Base-by-base conservation (phyloP, 2,329 filamentous ascomycete species). In the Paracoccidioides lutzii region DNA sequence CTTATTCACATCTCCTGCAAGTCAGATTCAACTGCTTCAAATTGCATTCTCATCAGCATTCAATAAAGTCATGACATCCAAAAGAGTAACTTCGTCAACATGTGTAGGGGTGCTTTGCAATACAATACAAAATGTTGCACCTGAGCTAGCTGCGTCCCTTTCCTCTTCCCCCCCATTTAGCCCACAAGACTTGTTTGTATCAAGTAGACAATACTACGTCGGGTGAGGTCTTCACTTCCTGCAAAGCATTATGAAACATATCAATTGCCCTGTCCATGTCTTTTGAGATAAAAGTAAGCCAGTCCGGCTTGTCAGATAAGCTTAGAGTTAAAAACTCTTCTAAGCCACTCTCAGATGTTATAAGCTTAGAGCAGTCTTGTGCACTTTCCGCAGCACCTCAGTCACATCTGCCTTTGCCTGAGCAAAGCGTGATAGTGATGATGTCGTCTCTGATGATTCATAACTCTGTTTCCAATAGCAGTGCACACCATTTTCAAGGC, bases 121-220 rank as follows among this genome's bases (percentile, higher is more conserved):
- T 84, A 40, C 87, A 84, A 12, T 84, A 83, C 64, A 95, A 91
- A 0, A 98, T 22, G 78, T 60, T 88, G 81, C 53, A 87, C 83
- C 3, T 88, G 81, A 14, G 91, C 90, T 59, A 22, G 22, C 22
- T 22, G 87, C 82, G 52, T 84, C 81, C 49, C 85, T 82, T 55
- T 90, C 87, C 0, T 83, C 78, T 5, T 85, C 81, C 0, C 83
- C 82, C 6, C 88, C 90, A 22, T 60, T 88, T 89, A 0, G 90
- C 90, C 91, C 93, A 98, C 0, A 97, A 78, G 0, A 97, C 87
- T 70, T 97, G 89, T 0, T 70, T 97, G 89, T 0, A 90, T 87
- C 10, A 97, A 77, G 10, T n/a, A 96, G 77, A 64, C 90, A 96
- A 22, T 0, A 90, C 84, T 0, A 91, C 85, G 65, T 96, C 90